A percentile compares a stretch with the other conserved stretches of the same genome.
phyloP scores from a whole-genome alignment of 495 filamentous ascomycete genomes.

The Penicillium samsonianum region DNA sequence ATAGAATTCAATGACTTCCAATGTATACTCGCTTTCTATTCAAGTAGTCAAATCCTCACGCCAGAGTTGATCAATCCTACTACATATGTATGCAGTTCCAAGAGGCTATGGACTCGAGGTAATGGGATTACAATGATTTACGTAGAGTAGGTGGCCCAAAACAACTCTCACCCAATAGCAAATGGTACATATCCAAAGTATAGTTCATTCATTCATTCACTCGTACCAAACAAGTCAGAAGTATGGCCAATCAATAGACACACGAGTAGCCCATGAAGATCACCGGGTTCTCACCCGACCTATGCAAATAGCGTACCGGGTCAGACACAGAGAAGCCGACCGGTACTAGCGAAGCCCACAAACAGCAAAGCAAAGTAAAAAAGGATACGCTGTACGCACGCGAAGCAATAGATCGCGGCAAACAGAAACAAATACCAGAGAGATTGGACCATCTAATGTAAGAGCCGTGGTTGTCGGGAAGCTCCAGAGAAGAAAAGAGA shows the following conservation, averaged over 20 bases:
- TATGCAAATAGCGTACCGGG: neutral
- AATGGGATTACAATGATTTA: neutral
- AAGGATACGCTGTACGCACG: neutral
- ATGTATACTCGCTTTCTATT: neutral
- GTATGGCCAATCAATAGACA: constrained; percentile 12
- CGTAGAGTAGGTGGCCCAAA: neutral
- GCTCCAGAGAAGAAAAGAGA: neutral
- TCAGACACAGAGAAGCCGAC: neutral
- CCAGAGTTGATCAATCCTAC: neutral
- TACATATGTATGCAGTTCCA: neutral
- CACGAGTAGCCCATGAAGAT: constrained; percentile 16
- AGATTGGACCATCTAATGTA: constrained; percentile 3
- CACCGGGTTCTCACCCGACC: neutral
- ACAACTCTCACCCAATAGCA: neutral
- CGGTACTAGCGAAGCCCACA: neutral
- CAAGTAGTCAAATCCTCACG: neutral
- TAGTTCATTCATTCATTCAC: constrained; percentile 47
- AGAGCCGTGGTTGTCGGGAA: neutral
- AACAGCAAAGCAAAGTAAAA: neutral
- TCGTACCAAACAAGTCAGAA: constrained; percentile 34
- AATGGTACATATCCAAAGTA: constrained; percentile 16
- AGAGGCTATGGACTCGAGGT: neutral
- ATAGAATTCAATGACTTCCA: neutral
- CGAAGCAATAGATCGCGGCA: neutral
- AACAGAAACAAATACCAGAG: neutral